Evolutionary conservation across 2,329 filamentous ascomycete genomes (phyloP).

Genomic region (Fusarium sp.): DNA sequence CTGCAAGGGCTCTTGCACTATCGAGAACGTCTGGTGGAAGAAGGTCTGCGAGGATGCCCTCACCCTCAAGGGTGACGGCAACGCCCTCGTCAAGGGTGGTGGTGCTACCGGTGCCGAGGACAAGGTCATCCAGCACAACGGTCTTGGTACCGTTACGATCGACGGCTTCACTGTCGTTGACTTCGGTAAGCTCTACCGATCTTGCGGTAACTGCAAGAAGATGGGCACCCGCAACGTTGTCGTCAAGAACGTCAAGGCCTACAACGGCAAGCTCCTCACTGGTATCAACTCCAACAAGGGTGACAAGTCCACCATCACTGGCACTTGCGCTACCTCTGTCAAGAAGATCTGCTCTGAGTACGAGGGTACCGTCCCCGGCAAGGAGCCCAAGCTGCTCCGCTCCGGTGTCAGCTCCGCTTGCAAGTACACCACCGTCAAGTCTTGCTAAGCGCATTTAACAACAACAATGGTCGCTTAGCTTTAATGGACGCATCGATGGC

Average conservation of each 20-base stretch:
- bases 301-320: conserved; percentile 33
- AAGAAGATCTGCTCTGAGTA: conserved; percentile 42
- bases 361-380: conserved; percentile 38
- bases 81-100: conserved; percentile 37
- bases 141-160: conserved; percentile 40
- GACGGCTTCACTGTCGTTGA: conserved; percentile 41
- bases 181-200: conserved; percentile 44
- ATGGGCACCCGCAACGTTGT: conserved; percentile 42
- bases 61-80: conserved; percentile 36
- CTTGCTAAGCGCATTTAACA: conserved; percentile 29
- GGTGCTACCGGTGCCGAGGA: conserved; percentile 39
- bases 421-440: conserved; percentile 38
- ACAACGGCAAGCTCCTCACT: conserved; percentile 40
- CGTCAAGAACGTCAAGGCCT: conserved; percentile 40
- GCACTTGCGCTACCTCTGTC: conserved; percentile 35
- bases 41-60: conserved; percentile 42
- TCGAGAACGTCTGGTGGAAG: conserved; percentile 42
- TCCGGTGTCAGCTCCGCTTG: conserved; percentile 37
- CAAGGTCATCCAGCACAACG: conserved; percentile 44
- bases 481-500: not conserved
- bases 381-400: conserved; percentile 41
- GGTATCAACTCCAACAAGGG: conserved; percentile 45
- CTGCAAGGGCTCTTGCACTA: conserved; percentile 40
- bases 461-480: not conserved
- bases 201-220: conserved; percentile 43